A percentile compares a stretch with the other conserved stretches of the same genome.
These are phyloP conservation scores for Rosa rugosa DNA, from an alignment of 306 rosid genomes.

Conservation along the genomic window DNA sequence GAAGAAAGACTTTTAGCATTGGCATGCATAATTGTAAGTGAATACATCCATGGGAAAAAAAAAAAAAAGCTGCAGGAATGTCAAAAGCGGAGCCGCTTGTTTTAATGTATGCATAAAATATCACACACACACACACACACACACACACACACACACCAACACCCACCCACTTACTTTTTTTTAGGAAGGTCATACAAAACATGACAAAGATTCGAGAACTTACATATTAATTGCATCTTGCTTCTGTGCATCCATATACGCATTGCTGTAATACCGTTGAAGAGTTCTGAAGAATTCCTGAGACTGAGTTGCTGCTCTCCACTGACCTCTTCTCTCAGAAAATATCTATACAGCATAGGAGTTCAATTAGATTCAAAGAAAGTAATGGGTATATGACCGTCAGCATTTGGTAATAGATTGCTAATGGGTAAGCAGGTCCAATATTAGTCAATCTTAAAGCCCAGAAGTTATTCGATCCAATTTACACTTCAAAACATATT, in stretches of 20 bases:
- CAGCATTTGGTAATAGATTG: neutral
- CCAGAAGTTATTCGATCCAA: neutral
- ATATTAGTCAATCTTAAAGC: neutral
- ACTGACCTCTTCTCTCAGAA: conserved; percentile 93
- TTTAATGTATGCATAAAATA: neutral
- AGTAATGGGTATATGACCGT: neutral
- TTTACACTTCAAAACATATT: no score
- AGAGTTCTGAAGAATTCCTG: conserved; percentile 91
- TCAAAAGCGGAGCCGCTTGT: neutral
- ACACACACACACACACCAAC: no score
- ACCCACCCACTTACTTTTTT: no score
- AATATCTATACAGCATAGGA: conserved; percentile 61
- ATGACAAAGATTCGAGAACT: conserved; percentile 26
- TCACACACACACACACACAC: no score
- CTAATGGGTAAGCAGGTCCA: neutral
- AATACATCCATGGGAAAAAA: neutral
- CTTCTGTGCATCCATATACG: conserved; percentile 81
- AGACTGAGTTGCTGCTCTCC: conserved; percentile 95
- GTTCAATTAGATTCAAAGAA: conserved; percentile 19
- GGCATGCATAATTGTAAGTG: neutral
- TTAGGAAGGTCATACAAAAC: neutral
- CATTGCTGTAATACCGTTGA: conserved; percentile 93
- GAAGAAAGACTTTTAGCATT: conserved; percentile 4
- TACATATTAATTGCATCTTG: conserved; percentile 88
- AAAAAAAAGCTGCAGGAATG: neutral